Evolutionary conservation across 768 basidiomycete species (phyloP), one percentile per base, ranked within the genome.

Genomic region (Tylopilus felleus): DNA sequence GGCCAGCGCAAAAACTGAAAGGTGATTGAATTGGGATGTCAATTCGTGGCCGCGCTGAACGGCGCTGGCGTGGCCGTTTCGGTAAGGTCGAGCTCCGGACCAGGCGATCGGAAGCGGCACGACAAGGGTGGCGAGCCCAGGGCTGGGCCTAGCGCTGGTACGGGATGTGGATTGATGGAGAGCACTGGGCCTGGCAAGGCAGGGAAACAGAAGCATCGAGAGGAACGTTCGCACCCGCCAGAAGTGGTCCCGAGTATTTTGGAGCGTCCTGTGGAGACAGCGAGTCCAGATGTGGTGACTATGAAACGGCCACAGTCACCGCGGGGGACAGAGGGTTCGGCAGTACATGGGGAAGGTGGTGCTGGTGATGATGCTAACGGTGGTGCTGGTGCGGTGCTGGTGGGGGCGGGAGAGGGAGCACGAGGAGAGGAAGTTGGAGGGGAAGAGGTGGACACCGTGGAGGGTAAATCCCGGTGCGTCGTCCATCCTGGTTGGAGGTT

Each of bases 21-120:
- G 1, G 74, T 85, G 10, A 70, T 89, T 29, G 85, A 86, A 0
- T 64, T 86, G 8, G 84, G 77, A 0, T 76, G 87, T 13, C 85
- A 88, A 14, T 85, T 90, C 49, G 86, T 88, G 60, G 86, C 82
- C 8, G 88, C 88, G 8, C 68, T 90, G 27, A 88, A 69, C 52
- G 82, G 85, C 0, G 81, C 82, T 1, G 84, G 83, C 6, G 81
- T 82, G 5, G 60, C 42, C 1, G 67, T 75, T n/a, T 63, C 56
- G 4, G 14, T 14, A 35, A 2, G 12, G 33, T 35, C 33, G 65
- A 1, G 25, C 4, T 10, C 33, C 2, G 60, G 65, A 12, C 19
- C 28, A 5, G 57, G 64, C 31, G 71, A 76, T 23, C 65, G 72
- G 19, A 75, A 71, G 62, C 63, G 29, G 29, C 29, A 10, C 3